Evolutionary conservation across 352 stramenopile species (phyloP), one percentile per base, ranked within the genome.

Genomic region (Globisporangium rhizosaccharum): DNA sequence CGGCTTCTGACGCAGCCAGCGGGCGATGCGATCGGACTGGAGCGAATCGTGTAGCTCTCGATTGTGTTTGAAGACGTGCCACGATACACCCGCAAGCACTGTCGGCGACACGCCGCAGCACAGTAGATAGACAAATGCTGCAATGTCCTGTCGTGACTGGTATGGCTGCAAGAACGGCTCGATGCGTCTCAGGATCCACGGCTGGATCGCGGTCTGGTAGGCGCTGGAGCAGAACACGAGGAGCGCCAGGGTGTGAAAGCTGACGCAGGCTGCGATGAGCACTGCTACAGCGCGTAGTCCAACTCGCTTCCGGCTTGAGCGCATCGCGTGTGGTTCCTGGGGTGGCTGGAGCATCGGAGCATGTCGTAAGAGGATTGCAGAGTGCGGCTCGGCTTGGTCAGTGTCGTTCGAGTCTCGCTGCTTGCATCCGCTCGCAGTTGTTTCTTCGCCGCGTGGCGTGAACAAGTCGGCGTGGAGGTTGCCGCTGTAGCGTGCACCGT

Each of bases 201-300:
- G 36, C 50, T 71, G 55, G 39, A 76, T 53, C 3, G 50, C 36
- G 2, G 61, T 23, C 15, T 59, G 50, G 45, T 71, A 75, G 30
- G 53, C 56, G 3, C 57, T 54, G 2, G 68, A 72, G 46, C 63
- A 73, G 52, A 59, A 70, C 3, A 75, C 25, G 5, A 73, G 45
- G 4, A 75, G 52, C 0, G 56, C 62, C 5, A 55, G 8, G 6
- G 57, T 33, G 37, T 71, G 53, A 5, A 59, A 18, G 3, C 52
- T 8, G 12, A 75, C 44, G 47, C 68, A 75, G 0, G 45, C 10
- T 9, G 52, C 23, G 30, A 72, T 74, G 14, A 56, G 1, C n/a
- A 25, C 39, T 39, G 56, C 30, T 36, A 36, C 30, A 9, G 30
- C 30, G 8, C 30, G 30, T 36, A 36, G 30, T 36, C 30, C 30